Base-by-base conservation (phyloP, 1,284 basidiomycete species). In the Naganishia liquefaciens region DNA sequence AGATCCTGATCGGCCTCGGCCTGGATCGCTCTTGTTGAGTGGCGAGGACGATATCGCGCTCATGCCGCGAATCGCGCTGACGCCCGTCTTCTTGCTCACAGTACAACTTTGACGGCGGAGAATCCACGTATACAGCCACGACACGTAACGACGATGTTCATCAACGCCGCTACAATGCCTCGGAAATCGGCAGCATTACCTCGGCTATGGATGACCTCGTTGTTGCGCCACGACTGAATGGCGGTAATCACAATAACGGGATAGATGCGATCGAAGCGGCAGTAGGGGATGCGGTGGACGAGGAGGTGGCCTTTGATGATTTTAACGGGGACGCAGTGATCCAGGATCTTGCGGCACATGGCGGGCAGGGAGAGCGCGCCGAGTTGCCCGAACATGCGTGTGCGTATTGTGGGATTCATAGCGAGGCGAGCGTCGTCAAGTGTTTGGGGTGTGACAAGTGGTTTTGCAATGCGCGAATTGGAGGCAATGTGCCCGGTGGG, bases 371-470 rank as follows among this genome's bases (percentile, higher is more conserved):
- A 6, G 54, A 30, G 30, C 46, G 46, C 40, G 54, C 63, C 23
- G 57, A 65, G 19, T 30, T 64, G 27, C 66, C 66, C 17, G 66
- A 68, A 51, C 63, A 68, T 27, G 66, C 66, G 17, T 68, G 66
- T 49, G 62, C 66, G 75, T 99, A 99, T 76, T 99, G 95, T 74
- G 95, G 95, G n/a, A 96, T 99, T 58, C 94, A 98, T 79, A 95
- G 92, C 63, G 93, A 95, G 1, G 89, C 93, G 4, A 95, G 92
- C 60, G 96, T 99, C 19, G 95, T 99, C 68, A 95, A 80, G 80
- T 99, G 96, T 74, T 84, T 98, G 39, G 81, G 93, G 58, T 99
- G 96, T 79, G 87, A 87, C 64, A 99, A 99, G 78, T 99, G 95
- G 93, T 99, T 99, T 79, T 99, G 96, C 83, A 99, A 99, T 79